phyloP scores from a whole-genome alignment of 2,329 filamentous ascomycete genomes.

The Monosporascus sp. region DNA sequence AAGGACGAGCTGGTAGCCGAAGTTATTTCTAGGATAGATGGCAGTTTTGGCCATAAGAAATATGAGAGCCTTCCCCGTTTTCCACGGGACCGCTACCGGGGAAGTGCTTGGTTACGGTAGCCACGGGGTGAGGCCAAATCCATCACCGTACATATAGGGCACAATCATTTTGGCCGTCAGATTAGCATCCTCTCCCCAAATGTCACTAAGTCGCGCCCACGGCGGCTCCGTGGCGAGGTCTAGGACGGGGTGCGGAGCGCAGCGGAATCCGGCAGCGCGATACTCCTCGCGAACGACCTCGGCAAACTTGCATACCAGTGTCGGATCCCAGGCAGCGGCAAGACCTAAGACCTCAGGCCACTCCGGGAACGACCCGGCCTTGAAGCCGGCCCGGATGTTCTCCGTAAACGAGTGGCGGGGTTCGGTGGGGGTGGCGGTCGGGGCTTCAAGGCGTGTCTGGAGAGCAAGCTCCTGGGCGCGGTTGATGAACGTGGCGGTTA shows the following conservation, averaged over 20 bases:
- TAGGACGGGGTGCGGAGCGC: conserved; percentile 42
- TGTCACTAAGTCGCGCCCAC: conserved; percentile 41
- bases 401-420: conserved; percentile 41
- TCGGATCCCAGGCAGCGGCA: conserved; percentile 40
- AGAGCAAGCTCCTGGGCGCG: conserved; percentile 35
- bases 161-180: conserved; percentile 32
- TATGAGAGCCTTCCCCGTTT: conserved; percentile 48
- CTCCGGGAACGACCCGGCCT: conserved; percentile 39
- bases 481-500: conserved; percentile 35
- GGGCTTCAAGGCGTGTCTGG: conserved; percentile 43
- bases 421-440: conserved; percentile 42
- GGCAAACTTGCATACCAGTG: conserved; percentile 40
- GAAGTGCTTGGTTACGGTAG: conserved; percentile 49
- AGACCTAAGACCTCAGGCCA: conserved; percentile 48
- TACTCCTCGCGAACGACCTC: conserved; percentile 45
- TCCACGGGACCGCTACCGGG: conserved; percentile 44
- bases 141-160: conserved; percentile 41
- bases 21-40: conserved; percentile 45
- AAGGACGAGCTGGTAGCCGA: conserved; percentile 45
- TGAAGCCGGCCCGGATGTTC: conserved; percentile 37
- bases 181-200: conserved; percentile 44
- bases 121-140: conserved; percentile 39
- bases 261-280: conserved; percentile 35
- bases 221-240: conserved; percentile 47
- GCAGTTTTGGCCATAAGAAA: conserved; percentile 45